A percentile compares a stretch with the other conserved stretches of the same genome.
Conservation (phyloP, 768 basidiomycete species). For the Leucocoprinus sp. region DNA sequence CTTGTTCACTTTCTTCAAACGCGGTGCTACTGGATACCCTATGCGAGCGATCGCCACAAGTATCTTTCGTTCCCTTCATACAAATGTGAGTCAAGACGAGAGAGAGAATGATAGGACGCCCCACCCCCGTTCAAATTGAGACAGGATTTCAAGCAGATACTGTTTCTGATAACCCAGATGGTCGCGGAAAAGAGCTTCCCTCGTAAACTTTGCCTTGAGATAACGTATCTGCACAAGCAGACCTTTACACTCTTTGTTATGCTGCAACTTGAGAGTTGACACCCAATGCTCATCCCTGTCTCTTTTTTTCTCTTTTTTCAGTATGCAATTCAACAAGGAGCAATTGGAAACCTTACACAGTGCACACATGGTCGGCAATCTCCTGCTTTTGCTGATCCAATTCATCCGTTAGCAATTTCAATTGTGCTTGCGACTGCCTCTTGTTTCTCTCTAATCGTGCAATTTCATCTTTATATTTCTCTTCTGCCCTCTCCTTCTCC, state of each 20-base stretch:
- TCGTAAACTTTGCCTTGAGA: conserved; percentile 83
- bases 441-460: conserved; percentile 48
- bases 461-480: conserved; percentile 47
- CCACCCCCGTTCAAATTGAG: conserved; percentile 65
- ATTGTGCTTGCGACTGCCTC: conserved; percentile 62
- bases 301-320: too few relatives aligned
- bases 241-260: conserved; percentile 85
- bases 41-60: conserved; percentile 69
- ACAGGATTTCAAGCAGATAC: conserved; percentile 72
- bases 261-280: conserved; percentile 48
- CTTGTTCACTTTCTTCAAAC: conserved; percentile 33
- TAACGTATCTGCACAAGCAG: conserved; percentile 87
- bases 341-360: conserved; percentile 34
- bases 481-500: conserved; percentile 60
- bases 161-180: conserved; percentile 81
- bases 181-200: conserved; percentile 74
- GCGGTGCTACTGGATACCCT: conserved; percentile 50
- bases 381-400: conserved; percentile 48
- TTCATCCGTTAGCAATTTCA: conserved; percentile 59
- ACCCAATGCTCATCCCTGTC: conserved; percentile 48
- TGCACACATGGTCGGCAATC: conserved; percentile 48
- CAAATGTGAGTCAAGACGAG: conserved; percentile 3
- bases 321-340: neutral
- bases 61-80: conserved; percentile 60
- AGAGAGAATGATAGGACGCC: conserved; percentile 15